A percentile compares a stretch with the other conserved stretches of the same genome.
These are phyloP conservation scores for Aureobasidium sp. DNA, from an alignment of 2,329 filamentous ascomycete species.

Conservation along the genomic window DNA sequence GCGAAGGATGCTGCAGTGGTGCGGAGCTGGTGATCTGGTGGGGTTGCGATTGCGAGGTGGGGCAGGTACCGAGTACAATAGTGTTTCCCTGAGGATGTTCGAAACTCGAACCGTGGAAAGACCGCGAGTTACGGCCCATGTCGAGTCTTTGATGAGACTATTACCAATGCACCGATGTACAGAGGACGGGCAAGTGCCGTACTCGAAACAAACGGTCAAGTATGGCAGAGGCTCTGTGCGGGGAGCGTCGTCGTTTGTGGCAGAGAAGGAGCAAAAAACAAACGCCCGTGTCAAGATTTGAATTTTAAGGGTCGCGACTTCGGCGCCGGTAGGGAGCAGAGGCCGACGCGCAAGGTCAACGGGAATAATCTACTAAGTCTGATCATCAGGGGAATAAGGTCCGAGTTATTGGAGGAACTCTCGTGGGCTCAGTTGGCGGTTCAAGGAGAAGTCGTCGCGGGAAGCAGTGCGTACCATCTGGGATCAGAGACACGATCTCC, in stretches of 20 bases:
- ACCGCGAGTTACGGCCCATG: background rate
- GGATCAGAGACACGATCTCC: background rate
- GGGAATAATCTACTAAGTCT: background rate
- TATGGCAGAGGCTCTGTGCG: conserved; percentile 4
- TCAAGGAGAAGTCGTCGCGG: background rate
- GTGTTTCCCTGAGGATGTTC: background rate
- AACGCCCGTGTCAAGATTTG: conserved; percentile 1
- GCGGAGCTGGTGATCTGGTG: background rate
- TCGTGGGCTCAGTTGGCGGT: background rate
- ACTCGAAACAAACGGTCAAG: background rate
- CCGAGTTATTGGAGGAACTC: background rate
- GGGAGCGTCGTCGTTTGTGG: background rate
- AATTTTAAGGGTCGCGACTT: background rate
- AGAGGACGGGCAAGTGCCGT: background rate
- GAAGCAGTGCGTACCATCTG: background rate
- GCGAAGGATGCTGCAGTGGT: background rate
- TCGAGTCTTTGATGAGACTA: background rate
- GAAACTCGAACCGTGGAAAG: conserved; percentile 1
- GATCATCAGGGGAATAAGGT: background rate
- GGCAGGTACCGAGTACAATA: background rate
- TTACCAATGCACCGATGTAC: background rate
- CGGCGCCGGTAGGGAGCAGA: background rate
- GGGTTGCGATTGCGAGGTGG: conserved; percentile 8
- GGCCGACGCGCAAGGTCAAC: background rate
- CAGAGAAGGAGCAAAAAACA: background rate